phyloP scores from a whole-genome alignment of 2,329 filamentous ascomycete genomes.

The Pyricularia pennisetigena region DNA sequence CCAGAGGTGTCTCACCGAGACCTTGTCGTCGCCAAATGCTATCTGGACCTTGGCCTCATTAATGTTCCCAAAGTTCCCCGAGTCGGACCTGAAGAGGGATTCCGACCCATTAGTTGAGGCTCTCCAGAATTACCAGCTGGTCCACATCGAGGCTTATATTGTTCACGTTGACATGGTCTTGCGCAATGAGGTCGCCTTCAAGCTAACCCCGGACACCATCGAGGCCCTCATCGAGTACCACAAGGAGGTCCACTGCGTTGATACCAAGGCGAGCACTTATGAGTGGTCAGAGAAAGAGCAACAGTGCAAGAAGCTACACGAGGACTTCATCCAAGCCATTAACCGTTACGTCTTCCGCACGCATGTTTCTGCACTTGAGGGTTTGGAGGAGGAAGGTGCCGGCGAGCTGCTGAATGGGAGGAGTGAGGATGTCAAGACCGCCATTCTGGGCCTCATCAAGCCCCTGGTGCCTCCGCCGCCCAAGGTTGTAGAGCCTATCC shows the following conservation, averaged over 20 bases:
- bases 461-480: constrained; percentile 80
- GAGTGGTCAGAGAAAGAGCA: constrained; percentile 95
- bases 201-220: constrained; percentile 91
- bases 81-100: constrained; percentile 75
- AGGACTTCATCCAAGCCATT: constrained; percentile 90
- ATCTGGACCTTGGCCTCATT: constrained; percentile 92
- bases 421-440: constrained; percentile 86
- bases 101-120: constrained; percentile 75
- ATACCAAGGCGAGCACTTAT: constrained; percentile 81
- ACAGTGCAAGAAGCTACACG: constrained; percentile 94
- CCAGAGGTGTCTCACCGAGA: constrained; percentile 90
- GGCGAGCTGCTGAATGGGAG: constrained; percentile 87
- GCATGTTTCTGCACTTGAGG: constrained; percentile 80
- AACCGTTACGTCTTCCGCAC: constrained; percentile 97
- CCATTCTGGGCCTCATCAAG: constrained; percentile 77
- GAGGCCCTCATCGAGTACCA: constrained; percentile 90
- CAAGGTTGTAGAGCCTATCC: constrained; percentile 79
- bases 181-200: constrained; percentile 95
- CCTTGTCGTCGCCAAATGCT: constrained; percentile 76
- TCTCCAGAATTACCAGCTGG: constrained; percentile 83
- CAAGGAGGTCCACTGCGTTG: constrained; percentile 87
- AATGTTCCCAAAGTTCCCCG: constrained; percentile 84
- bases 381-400: constrained; percentile 90
- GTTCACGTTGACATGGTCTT: constrained; percentile 99
- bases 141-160: constrained; percentile 94